Conservation (phyloP, 345 rosid genomes). For the Nasturtium officinale region DNA sequence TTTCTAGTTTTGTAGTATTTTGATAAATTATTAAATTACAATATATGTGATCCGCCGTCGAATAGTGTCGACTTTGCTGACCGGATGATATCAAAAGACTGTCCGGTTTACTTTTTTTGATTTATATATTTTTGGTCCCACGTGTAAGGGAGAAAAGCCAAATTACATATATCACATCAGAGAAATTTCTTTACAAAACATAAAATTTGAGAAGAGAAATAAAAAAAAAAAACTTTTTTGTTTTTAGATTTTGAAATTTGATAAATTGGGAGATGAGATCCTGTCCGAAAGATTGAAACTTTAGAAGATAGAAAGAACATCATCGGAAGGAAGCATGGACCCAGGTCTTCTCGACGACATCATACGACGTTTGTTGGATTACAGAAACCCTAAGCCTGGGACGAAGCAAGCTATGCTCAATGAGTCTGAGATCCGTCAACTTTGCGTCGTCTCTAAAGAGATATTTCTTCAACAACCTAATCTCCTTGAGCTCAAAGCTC, state of each 20-base stretch:
- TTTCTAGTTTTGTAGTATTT: background rate
- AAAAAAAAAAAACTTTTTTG: background rate
- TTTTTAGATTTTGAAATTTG: conserved; percentile 4
- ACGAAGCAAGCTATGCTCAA: conserved; percentile 69
- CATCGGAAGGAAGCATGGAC: conserved; percentile 36
- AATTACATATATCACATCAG: conserved; percentile 15
- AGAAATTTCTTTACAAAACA: background rate
- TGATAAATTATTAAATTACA: background rate
- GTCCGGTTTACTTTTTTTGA: background rate
- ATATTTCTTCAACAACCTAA: conserved; percentile 77
- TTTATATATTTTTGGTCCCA: background rate
- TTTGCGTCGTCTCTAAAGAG: conserved; percentile 60
- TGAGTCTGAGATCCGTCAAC: conserved; percentile 80
- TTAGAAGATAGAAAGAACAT: background rate
- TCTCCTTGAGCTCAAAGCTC: conserved; percentile 83
- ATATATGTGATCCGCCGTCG: background rate
- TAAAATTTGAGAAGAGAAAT: background rate
- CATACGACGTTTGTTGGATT: conserved; percentile 34
- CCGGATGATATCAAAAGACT: background rate
- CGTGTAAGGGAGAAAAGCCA: conserved; percentile 11
- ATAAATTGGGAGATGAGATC: conserved; percentile 16
- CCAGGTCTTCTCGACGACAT: conserved; percentile 38
- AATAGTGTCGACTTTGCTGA: background rate
- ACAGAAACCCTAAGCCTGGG: conserved; percentile 37
- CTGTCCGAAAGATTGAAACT: conserved; percentile 31